Base-by-base conservation (phyloP, 1,284 basidiomycete genomes). In the Veloboletus limbatus region DNA sequence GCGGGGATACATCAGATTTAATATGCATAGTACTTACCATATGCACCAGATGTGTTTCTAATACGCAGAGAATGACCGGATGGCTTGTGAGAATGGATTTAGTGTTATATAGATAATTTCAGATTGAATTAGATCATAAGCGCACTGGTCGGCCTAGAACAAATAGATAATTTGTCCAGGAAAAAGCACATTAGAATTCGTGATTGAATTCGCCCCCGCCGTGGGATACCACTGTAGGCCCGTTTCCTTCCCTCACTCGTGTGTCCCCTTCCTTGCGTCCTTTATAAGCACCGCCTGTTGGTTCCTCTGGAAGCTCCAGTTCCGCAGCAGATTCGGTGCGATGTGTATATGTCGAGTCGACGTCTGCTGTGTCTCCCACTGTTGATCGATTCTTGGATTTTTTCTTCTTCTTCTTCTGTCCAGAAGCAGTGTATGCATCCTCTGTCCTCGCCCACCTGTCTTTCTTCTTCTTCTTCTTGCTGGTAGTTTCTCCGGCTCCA, bases 361-460 rank as follows among this genome's bases (percentile, higher is more conserved):
- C 56, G 48, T 76, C 76, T 40, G 64, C 70, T 43, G 68, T 67
- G 18, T 68, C 74, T 35, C 52, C 62, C 17, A 68, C 64, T 6
- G 72, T 75, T 27, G 72, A 71, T 53, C 67, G 76, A 58, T 67
- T 77, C 69, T 73, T 81, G 68, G 74, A 76, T 63, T 74, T 81
- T 59, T 75, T 76, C 62, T 74, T 75, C 60, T 69, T 76, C 63
- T 73, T 75, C 56, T 67, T 70, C 45, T 65, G 57, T 42, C 71
- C 71, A 22, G 78, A 76, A 40, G 76, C 66, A 16, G 71, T 73
- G 57, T 88, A 85, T 33, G 88, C 88, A 65, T 91, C 88, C 66
- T 89, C 86, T 30, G 88, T 90, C 63, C 85, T 75, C 51, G 82
- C 86, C 83, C 85, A 91, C 43, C 88, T 72, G 57, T 91, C 88